Percentiles rank a stretch among this genome's conserved stretches.
These are phyloP conservation scores for Cornus florida DNA, from an alignment of 148 eudicot genomes.

Conservation along the genomic window DNA sequence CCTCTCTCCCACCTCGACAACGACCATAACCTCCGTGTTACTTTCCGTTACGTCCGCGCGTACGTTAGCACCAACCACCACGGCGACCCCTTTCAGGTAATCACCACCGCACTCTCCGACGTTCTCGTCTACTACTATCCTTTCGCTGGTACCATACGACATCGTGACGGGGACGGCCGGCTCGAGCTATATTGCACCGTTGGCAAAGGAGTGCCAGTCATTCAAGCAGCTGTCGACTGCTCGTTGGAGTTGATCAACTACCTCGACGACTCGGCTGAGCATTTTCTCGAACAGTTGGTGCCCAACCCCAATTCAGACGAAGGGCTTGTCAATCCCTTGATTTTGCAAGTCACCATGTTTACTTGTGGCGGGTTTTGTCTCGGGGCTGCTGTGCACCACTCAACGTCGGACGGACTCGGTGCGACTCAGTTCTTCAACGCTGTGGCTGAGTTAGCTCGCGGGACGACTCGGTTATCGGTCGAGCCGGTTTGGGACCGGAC, in stretches of 20 bases:
- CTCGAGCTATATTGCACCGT: conserved; percentile 37
- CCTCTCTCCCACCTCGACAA: conserved; percentile 74
- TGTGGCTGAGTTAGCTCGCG: conserved; percentile 60
- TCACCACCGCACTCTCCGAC: conserved; percentile 48
- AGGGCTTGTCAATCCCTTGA: conserved; percentile 27
- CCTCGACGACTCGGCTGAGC: conserved; percentile 32
- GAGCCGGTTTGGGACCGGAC: conserved; percentile 64
- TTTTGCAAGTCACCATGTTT: conserved; percentile 50
- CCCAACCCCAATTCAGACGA: conserved; percentile 28
- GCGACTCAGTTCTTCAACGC: conserved; percentile 57
- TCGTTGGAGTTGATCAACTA: conserved; percentile 25
- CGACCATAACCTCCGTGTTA: conserved; percentile 60
- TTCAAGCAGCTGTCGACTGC: conserved; percentile 28
- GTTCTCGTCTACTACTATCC: conserved; percentile 56
- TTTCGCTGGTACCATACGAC: conserved; percentile 41
- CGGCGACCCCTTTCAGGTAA: conserved; percentile 40
- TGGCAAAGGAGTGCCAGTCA: conserved; percentile 37
- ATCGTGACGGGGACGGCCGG: conserved; percentile 21
- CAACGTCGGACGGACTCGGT: conserved; percentile 66
- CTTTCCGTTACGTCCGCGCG: conserved; percentile 66
- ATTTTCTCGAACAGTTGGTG: conserved; percentile 29
- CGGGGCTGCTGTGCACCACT: conserved; percentile 57
- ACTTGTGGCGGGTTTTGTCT: conserved; percentile 62
- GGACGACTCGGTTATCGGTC: conserved; percentile 23
- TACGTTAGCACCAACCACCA: conserved; percentile 21